These are phyloP conservation scores for Petunia secreta DNA, from an alignment of 257 asterid genomes.

Conservation along the genomic window DNA sequence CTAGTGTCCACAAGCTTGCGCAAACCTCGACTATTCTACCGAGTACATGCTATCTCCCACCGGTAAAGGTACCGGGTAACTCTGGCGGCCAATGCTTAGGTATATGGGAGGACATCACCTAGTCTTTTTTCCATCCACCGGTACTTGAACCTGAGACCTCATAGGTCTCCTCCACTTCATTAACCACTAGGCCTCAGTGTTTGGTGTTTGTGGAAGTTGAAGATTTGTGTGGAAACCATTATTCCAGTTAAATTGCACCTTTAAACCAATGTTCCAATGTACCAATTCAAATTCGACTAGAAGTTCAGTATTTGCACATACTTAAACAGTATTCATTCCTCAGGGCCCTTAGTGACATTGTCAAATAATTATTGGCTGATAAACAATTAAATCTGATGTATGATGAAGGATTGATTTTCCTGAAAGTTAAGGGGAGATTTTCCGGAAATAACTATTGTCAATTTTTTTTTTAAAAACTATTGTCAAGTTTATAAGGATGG, in stretches of 20 bases:
- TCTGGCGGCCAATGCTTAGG: no score
- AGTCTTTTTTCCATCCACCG: no score
- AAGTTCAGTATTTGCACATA: background rate
- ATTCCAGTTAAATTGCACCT: background rate
- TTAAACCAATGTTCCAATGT: background rate
- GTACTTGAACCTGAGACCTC: no score
- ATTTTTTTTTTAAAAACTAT: background rate
- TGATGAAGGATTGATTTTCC: constrained; percentile 8
- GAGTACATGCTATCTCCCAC: no score
- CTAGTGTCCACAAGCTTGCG: no score
- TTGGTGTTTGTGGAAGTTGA: background rate
- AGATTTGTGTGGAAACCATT: background rate
- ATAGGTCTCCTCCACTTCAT: no score
- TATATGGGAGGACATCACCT: no score
- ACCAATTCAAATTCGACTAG: background rate
- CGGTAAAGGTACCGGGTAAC: no score
- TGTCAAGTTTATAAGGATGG: background rate
- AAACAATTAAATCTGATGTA: background rate
- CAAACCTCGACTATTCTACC: no score
- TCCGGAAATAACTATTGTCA: background rate
- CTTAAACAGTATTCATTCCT: background rate
- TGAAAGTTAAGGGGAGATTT: background rate
- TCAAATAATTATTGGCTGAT: background rate
- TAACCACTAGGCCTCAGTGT: no score
- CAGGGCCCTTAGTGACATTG: background rate